phyloP scores from a whole-genome alignment of 2,329 filamentous ascomycete genomes.

The Sporothrix mexicana region DNA sequence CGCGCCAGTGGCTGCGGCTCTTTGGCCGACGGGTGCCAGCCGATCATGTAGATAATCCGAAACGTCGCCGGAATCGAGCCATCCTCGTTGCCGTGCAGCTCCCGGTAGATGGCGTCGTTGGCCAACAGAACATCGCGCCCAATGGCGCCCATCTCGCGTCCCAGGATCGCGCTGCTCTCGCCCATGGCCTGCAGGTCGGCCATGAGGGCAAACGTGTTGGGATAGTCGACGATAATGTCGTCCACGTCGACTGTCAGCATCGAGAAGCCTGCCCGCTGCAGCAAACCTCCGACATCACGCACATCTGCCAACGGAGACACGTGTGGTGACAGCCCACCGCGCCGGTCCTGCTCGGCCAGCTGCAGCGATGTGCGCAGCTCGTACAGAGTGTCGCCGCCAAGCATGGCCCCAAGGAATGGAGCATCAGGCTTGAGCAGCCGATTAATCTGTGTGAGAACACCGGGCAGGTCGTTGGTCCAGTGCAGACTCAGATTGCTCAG shows the following conservation, averaged over 20 bases:
- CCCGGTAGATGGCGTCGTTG: slow-evolving; percentile 84
- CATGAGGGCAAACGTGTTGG: slow-evolving; percentile 89
- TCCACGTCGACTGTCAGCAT: slow-evolving; percentile 97
- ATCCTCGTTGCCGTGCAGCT: slow-evolving; percentile 82
- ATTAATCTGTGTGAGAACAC: slow-evolving; percentile 83
- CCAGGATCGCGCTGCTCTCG: slow-evolving; percentile 85
- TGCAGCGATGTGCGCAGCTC: slow-evolving; percentile 93
- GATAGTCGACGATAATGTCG: slow-evolving; percentile 95
- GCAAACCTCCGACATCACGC: slow-evolving; percentile 83
- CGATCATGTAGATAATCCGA: slow-evolving; percentile 97
- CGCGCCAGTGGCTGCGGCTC: slow-evolving; percentile 81
- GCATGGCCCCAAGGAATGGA: slow-evolving; percentile 94
- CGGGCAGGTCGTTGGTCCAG: slow-evolving; percentile 97
- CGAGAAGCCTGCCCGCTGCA: slow-evolving; percentile 89
- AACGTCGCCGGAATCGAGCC: slow-evolving; percentile 87
- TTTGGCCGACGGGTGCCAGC: slow-evolving; percentile 84
- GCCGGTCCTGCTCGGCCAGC: slow-evolving; percentile 85
- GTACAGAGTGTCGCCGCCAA: slow-evolving; percentile 91
- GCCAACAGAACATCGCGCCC: slow-evolving; percentile 84
- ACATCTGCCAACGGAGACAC: slow-evolving; percentile 93
- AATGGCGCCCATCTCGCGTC: slow-evolving; percentile 80
- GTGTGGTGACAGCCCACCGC: slow-evolving; percentile 89
- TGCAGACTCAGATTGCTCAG: slow-evolving; percentile 89
- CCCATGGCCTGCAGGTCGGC: slow-evolving; percentile 95
- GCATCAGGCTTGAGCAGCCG: slow-evolving; percentile 84